Conservation (phyloP, 2,329 filamentous ascomycete genomes). For the Fusarium equiseti region DNA sequence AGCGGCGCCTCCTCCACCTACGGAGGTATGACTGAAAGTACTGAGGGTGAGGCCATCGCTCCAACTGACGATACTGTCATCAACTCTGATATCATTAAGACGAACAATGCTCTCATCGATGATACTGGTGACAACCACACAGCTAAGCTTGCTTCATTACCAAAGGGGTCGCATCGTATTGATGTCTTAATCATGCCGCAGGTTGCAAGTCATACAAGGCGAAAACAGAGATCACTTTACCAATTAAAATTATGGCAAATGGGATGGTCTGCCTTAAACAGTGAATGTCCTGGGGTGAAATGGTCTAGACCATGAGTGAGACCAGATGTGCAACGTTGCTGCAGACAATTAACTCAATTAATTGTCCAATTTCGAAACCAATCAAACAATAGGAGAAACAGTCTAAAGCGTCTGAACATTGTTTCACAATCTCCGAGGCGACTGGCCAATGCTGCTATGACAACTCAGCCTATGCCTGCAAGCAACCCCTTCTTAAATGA, state of each 20-base stretch:
- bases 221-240: neutral
- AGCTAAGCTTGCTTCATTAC: neutral
- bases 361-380: constrained; percentile 21
- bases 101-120: neutral
- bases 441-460: constrained; percentile 32
- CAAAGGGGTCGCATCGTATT: neutral
- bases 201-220: neutral
- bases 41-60: neutral
- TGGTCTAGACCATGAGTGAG: neutral
- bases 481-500: constrained; percentile 18
- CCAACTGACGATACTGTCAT: neutral
- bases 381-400: constrained; percentile 7
- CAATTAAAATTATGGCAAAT: neutral
- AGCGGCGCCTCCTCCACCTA: neutral
- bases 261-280: neutral
- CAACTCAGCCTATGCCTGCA: constrained; percentile 26
- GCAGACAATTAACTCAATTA: constrained; percentile 1
- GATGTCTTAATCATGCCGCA: neutral
- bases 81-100: neutral
- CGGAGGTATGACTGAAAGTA: neutral
- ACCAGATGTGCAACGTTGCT: neutral
- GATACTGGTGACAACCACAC: neutral
- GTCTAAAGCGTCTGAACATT: constrained; percentile 14
- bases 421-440: constrained; percentile 28
- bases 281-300: neutral